Evolutionary conservation across 371 early-diverging fungal species (phyloP).

Genomic region (Mucor sp.): DNA sequence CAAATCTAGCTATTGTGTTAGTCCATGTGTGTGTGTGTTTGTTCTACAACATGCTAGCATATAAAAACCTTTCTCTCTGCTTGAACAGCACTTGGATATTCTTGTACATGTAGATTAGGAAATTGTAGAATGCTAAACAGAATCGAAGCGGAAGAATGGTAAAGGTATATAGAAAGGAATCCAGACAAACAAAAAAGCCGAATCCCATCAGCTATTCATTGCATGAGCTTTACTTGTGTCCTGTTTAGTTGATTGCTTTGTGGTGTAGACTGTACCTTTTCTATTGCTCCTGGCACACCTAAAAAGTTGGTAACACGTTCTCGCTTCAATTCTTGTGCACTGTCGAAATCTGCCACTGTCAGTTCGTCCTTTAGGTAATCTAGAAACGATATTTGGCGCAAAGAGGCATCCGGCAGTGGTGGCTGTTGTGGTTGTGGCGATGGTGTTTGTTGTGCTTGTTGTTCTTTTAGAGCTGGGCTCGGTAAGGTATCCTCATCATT

Average conservation of each 20-base stretch:
- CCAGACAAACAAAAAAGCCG: constrained; percentile 91
- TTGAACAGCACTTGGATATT: constrained; percentile 25
- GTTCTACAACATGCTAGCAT: no score
- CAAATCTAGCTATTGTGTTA: constrained; percentile 17
- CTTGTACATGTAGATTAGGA: constrained; percentile 17
- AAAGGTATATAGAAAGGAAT: constrained; percentile 92
- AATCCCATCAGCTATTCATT: constrained; percentile 74
- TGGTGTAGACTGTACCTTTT: constrained; percentile 75
- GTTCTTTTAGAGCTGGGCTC: background rate
- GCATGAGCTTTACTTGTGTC: no score
- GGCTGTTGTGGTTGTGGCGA: background rate
- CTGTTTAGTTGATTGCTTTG: no score
- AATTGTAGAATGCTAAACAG: constrained; percentile 62
- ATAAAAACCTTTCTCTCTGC: constrained; percentile 21
- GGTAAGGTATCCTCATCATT: background rate
- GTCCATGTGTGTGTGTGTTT: no score
- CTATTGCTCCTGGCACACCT: constrained; percentile 77
- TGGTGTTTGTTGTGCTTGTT: background rate
- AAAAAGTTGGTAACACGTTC: constrained; percentile 86
- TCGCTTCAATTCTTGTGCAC: constrained; percentile 75
- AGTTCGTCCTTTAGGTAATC: constrained; percentile 72
- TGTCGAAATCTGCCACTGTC: constrained; percentile 72
- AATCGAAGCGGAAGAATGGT: constrained; percentile 93
- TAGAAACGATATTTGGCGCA: constrained; percentile 46
- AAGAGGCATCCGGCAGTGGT: background rate